These are phyloP conservation scores for Penicillium capsulatum DNA, from an alignment of 2,329 filamentous ascomycete species.

Conservation along the genomic window DNA sequence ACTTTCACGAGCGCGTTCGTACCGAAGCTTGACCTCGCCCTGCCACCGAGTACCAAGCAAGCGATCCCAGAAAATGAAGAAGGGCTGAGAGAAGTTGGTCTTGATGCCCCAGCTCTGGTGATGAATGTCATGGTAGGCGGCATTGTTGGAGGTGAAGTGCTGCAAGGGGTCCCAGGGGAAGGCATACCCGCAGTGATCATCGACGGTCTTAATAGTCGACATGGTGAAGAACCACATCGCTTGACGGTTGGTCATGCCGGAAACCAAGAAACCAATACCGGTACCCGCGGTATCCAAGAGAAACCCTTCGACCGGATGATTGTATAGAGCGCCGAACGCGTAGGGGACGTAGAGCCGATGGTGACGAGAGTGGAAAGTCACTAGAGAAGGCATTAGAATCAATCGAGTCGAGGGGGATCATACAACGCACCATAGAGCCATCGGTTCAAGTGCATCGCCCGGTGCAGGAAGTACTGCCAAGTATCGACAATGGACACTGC, in stretches of 20 bases:
- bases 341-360: constrained; percentile 97
- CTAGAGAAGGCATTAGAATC: constrained; percentile 44
- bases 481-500: constrained; percentile 80
- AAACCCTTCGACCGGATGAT: constrained; percentile 92
- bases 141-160: constrained; percentile 89
- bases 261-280: constrained; percentile 74
- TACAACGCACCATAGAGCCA: constrained; percentile 93
- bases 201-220: constrained; percentile 92
- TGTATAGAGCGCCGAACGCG: constrained; percentile 94
- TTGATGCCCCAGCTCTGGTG: constrained; percentile 99
- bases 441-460: constrained; percentile 94
- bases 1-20: constrained; percentile 53
- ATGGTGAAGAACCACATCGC: constrained; percentile 84
- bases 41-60: constrained; percentile 78
- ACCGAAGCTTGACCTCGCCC: constrained; percentile 59
- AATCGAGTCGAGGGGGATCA: too few relatives aligned
- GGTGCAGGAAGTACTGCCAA: constrained; percentile 98
- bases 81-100: constrained; percentile 49
- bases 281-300: constrained; percentile 87
- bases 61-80: constrained; percentile 90
- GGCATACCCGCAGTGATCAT: constrained; percentile 95
- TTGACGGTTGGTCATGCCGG: constrained; percentile 78
- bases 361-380: constrained; percentile 87
- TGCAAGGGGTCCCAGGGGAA: constrained; percentile 94
- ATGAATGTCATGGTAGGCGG: constrained; percentile 94